phyloP scores from a whole-genome alignment of 2,329 filamentous ascomycete species.

The Escovopsis sp. region DNA sequence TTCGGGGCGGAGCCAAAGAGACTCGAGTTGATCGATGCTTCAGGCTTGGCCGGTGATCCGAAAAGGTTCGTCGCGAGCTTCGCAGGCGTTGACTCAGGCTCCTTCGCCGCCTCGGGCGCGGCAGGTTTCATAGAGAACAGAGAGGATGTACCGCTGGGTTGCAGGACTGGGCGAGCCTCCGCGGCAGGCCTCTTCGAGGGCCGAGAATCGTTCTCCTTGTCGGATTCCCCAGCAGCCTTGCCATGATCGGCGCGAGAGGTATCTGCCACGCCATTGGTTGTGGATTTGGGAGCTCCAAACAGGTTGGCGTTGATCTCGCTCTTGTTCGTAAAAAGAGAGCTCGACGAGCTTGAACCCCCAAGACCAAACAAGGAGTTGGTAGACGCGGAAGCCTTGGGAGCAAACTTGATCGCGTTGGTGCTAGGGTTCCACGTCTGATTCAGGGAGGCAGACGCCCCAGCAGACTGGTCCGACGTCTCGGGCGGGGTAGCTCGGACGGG shows the following conservation, averaged over 20 bases:
- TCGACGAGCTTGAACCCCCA: slow-evolving; percentile 13
- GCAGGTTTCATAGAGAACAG: slow-evolving; percentile 20
- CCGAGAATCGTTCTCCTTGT: slow-evolving; percentile 28
- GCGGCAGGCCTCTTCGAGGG: slow-evolving; percentile 16
- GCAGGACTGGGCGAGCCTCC: slow-evolving; percentile 14
- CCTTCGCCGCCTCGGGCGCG: slow-evolving; percentile 13
- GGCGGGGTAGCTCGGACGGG: slow-evolving; percentile 25
- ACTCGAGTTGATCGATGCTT: slow-evolving; percentile 13
- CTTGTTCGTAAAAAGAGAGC: slow-evolving; percentile 23
- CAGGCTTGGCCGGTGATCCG: slow-evolving; percentile 9
- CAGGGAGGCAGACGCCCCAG: slow-evolving; percentile 14
- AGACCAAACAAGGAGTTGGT: slow-evolving; percentile 19
- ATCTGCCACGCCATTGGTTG: slow-evolving; percentile 13
- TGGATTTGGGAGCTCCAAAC: slow-evolving; percentile 18
- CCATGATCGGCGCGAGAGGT: slow-evolving; percentile 12
- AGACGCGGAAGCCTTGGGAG: slow-evolving; percentile 16
- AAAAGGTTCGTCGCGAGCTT: too few relatives aligned
- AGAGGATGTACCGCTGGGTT: slow-evolving; percentile 14
- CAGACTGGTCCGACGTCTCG: slow-evolving; percentile 7
- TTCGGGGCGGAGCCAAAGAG: slow-evolving; percentile 24
- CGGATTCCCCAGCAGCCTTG: slow-evolving; percentile 24
- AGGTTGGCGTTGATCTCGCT: slow-evolving; percentile 17
- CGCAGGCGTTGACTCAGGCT: slow-evolving; percentile 12
- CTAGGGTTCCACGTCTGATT: slow-evolving; percentile 29
- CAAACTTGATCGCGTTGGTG: slow-evolving; percentile 40